These are phyloP conservation scores for Cadophora gregata DNA, from an alignment of 2,329 filamentous ascomycete species.

Conservation along the genomic window DNA sequence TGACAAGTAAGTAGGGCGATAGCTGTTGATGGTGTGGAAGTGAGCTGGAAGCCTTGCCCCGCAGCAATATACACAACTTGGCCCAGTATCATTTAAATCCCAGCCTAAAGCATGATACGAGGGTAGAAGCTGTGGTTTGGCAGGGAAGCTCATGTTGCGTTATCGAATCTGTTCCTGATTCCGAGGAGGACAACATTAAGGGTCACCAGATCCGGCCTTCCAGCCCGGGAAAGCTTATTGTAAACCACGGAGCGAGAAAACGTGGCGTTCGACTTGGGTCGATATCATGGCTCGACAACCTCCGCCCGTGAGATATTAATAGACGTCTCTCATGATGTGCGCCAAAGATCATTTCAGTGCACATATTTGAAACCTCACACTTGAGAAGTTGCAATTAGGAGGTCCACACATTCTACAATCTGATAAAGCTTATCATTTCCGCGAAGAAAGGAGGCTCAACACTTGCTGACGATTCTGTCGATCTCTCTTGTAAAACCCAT, in stretches of 20 bases:
- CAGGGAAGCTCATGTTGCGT: constrained; percentile 12
- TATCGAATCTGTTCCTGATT: constrained; percentile 23
- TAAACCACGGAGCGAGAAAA: constrained; percentile 18
- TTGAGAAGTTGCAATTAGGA: not conserved
- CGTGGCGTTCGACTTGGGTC: constrained; percentile 27
- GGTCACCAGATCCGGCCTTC: constrained; percentile 27
- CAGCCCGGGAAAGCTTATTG: constrained; percentile 26
- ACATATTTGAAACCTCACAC: not conserved
- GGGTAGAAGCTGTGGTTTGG: constrained; percentile 9
- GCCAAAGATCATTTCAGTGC: not conserved
- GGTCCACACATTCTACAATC: not conserved
- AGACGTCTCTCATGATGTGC: constrained; percentile 13
- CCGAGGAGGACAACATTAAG: constrained; percentile 18
- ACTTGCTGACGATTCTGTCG: not conserved
- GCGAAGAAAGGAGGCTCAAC: not conserved
- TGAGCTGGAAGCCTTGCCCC: constrained; percentile 16
- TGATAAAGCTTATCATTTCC: not conserved
- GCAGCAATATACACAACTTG: constrained; percentile 28
- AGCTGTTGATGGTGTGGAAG: constrained; percentile 20
- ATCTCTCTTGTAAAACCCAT: not conserved
- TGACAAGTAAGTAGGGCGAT: constrained; percentile 18
- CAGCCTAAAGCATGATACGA: constrained; percentile 31
- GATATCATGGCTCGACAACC: constrained; percentile 7
- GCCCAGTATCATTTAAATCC: constrained; percentile 26
- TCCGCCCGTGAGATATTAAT: constrained; percentile 16